Conservation (phyloP, 106 monocot species). For the Vanilla planifolia region DNA sequence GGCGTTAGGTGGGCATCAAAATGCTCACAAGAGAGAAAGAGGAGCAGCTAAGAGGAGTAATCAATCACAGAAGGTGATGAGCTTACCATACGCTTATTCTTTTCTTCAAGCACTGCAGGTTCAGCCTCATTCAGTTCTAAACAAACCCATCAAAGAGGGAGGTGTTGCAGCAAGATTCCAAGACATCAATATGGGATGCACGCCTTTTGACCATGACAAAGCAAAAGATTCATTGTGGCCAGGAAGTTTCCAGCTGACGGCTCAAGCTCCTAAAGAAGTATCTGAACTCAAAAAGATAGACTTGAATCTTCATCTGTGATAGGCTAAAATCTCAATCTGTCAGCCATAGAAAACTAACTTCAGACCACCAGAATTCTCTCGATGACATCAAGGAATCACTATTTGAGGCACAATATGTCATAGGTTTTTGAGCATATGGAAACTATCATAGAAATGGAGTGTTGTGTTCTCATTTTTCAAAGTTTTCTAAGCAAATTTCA, state of each 20-base stretch:
- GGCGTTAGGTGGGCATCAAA: conserved; percentile 76
- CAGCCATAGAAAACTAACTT: background rate
- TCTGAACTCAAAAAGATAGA: conserved; percentile 35
- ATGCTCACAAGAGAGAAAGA: conserved; percentile 76
- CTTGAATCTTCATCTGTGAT: conserved; percentile 47
- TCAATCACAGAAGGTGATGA: conserved; percentile 30
- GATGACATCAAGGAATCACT: no score
- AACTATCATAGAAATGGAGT: no score
- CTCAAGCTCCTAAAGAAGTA: conserved; percentile 18
- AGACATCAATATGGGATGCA: conserved; percentile 8
- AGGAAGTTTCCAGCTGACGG: conserved; percentile 25
- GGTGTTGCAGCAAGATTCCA: conserved; percentile 17
- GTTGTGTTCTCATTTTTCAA: no score
- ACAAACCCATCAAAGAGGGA: conserved; percentile 18
- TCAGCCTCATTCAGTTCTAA: conserved; percentile 35
- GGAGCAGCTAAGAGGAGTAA: conserved; percentile 41
- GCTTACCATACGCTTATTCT: conserved; percentile 12
- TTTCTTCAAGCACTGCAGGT: conserved; percentile 30
- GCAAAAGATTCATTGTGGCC: conserved; percentile 35
- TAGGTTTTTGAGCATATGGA: no score
- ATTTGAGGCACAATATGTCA: no score
- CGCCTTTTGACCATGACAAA: conserved; percentile 23
- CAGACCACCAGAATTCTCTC: background rate
- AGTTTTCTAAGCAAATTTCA: no score
- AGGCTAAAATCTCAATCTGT: background rate